phyloP scores from a whole-genome alignment of 352 stramenopile genomes.

The Phytophthora nicotianae region DNA sequence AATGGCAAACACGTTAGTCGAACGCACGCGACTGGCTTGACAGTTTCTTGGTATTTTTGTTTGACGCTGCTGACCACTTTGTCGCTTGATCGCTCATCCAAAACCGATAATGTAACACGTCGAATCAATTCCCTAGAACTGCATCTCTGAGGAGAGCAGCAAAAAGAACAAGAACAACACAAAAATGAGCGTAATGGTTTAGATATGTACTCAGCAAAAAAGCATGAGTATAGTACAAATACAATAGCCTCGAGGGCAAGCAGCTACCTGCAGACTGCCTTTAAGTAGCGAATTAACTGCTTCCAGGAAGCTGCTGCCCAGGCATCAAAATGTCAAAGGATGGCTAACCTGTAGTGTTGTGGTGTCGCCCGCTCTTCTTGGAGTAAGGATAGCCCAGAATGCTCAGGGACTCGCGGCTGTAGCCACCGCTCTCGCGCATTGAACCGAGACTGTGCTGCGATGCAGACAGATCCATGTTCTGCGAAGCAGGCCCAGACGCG shows the following conservation, averaged over 20 bases:
- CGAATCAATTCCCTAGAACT: slow-evolving; percentile 37
- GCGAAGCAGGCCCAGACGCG: slow-evolving; percentile 12
- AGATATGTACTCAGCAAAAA: slow-evolving; percentile 36
- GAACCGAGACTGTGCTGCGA: slow-evolving; percentile 43
- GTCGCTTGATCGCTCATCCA: slow-evolving; percentile 16
- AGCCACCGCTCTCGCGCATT: slow-evolving; percentile 60
- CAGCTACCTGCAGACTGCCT: slow-evolving; percentile 32
- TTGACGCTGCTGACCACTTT: slow-evolving; percentile 17
- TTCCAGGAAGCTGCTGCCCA: slow-evolving; percentile 34
- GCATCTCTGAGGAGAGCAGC: slow-evolving; percentile 38
- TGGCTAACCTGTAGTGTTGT: slow-evolving; percentile 54
- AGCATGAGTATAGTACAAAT: slow-evolving; percentile 39
- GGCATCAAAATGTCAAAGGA: slow-evolving; percentile 18
- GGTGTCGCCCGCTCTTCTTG: slow-evolving; percentile 71
- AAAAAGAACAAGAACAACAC: slow-evolving; percentile 24
- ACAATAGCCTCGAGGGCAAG: slow-evolving; percentile 17
- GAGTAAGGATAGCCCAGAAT: slow-evolving; percentile 86
- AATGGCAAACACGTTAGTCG: slow-evolving; percentile 1
- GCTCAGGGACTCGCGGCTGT: slow-evolving; percentile 78
- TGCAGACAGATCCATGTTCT: slow-evolving; percentile 27
- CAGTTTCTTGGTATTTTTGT: slow-evolving; percentile 29
- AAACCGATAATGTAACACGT: slow-evolving; percentile 42
- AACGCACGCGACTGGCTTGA: slow-evolving; percentile 6
- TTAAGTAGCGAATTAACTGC: slow-evolving; percentile 1
- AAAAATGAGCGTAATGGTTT: slow-evolving; percentile 31